Base-by-base conservation (phyloP, 495 filamentous ascomycete species). In the Lineolata rhizophorae region DNA sequence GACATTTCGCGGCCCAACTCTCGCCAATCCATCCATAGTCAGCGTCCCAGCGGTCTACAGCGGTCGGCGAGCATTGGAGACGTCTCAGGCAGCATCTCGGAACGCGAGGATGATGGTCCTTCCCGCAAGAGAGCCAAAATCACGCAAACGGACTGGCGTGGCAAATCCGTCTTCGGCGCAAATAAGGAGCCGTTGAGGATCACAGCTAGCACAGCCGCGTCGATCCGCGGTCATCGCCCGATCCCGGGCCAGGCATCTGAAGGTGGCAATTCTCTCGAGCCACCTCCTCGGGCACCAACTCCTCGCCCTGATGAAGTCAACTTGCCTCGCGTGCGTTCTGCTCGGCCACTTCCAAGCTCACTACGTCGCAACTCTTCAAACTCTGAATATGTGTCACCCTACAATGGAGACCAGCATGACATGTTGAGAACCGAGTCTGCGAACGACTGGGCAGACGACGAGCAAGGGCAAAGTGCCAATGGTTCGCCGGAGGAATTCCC, bases 151-250 rank as follows among this genome's bases (percentile, higher is more conserved):
- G 66, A 75, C 21, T 69, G 70, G 54, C 70, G 61, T 24, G 67
- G 65, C 18, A 72, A 68, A 28, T 62, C 68, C 4, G 64, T 73
- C 4, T 69, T 87, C 43, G 76, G 70, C 26, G 59, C 65, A 18
- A 70, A 68, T 29, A 64, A 71, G 13, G 76, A 80, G 22, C 90
- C 82, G 4, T 56, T 93, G n/a, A 63, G 83, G 33, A 80, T 91
- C 8, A 71, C 76, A 39, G 83, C 83, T 13, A 87, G 79, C 48
- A 85, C 80, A 11, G 69, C 82, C 19, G 78, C 78, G 12, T 90
- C 83, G 5, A 62, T 93, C 35, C 77, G 82, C n/a, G 70, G 74
- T 27, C 76, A 90, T 51, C 65, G 78, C 34, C 83, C 82, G 5
- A 65, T 77, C 19, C 63, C 72, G 5, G 50, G 65, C 13, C 67